Evolutionary conservation across 352 stramenopile genomes (phyloP), one percentile per base, ranked within the genome.

Genomic region (Pythium phragmiticola): DNA sequence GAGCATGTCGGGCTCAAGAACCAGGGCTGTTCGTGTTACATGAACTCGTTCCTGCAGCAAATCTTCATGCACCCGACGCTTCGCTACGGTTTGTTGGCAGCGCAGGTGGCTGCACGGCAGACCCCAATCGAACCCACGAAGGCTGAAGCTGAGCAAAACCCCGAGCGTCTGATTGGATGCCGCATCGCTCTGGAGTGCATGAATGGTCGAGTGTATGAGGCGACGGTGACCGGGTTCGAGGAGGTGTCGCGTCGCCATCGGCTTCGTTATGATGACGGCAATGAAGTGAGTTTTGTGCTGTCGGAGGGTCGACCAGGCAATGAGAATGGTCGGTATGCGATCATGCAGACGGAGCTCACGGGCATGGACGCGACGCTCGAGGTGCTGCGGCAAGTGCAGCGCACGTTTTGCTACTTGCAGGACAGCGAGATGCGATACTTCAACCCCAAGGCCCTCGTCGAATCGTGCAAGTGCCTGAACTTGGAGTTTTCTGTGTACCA

Each of bases 11-110:
- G 97, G 3, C 75, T 99, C 0, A 98, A 98, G 73, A 99, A 99
- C 69, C 96, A 99, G 69, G 98, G 97, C 50, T 99, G 96, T 72
- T 99, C 97, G 9, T 99, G 98, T 82, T 99, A 99, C 83, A 99
- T 99, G 94, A 99, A 99, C 70, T 99, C 95, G 1, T 92, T 99
- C 17, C 77, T 99, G 17, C 98, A 99, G 73, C 96, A 99, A 65
- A 72, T 99, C 12, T 99, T 96, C 60, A 96, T 96, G 82, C 82
- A 94, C 45, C 78, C 82, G 3, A 89, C 76, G 9, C 71, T 98
- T 28, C 74, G 84, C 2, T 78, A 93, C 71, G 89, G 87, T 14
- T 57, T 97, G 34, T 33, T 97, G 50, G 74, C 75, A 19, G 87
- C 87, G 13, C 78, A 90, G 51, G 85, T 96, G 13, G 54, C 77